Evolutionary conservation across 805 yeast genomes (phyloP).

Genomic region (Ogataea corticis): DNA sequence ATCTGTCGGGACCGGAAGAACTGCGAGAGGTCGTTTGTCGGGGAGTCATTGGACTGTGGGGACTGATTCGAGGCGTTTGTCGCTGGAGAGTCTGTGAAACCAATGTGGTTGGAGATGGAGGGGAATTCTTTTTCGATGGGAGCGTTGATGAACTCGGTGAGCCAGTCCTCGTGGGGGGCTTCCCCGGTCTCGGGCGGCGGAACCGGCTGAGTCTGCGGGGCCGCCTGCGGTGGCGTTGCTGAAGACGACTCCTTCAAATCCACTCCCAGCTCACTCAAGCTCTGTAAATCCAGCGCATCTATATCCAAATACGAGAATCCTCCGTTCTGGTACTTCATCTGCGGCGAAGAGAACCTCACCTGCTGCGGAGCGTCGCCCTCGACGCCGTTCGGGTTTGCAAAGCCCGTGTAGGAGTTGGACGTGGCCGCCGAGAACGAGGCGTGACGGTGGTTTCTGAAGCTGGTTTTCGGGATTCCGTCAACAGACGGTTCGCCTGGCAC

Average conservation of each 20-base stretch:
- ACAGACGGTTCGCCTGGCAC: not conserved
- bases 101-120: conserved; percentile 54
- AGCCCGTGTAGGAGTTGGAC: conserved; percentile 57
- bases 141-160: conserved; percentile 66
- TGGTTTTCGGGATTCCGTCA: conserved; percentile 5
- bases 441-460: conserved; percentile 42
- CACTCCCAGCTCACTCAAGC: conserved; percentile 26
- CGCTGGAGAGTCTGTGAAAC: conserved; percentile 48
- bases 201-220: no score
- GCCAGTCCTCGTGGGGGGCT: conserved; percentile 51
- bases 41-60: conserved; percentile 32
- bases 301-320: conserved; percentile 37
- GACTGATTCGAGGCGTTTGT: conserved; percentile 34
- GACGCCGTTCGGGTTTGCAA: conserved; percentile 9
- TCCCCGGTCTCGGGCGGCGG: conserved; percentile 3
- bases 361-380: conserved; percentile 57
- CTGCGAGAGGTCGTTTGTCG: conserved; percentile 51
- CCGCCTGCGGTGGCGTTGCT: not conserved
- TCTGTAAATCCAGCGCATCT: conserved; percentile 29
- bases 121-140: conserved; percentile 63
- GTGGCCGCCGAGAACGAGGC: conserved; percentile 68
- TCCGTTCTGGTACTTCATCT: conserved; percentile 36
- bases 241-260: conserved; percentile 9
- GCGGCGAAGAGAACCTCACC: conserved; percentile 83
- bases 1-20: conserved; percentile 66